These are phyloP conservation scores for Pueraria montana DNA, from an alignment of 306 rosid genomes.

Conservation along the genomic window DNA sequence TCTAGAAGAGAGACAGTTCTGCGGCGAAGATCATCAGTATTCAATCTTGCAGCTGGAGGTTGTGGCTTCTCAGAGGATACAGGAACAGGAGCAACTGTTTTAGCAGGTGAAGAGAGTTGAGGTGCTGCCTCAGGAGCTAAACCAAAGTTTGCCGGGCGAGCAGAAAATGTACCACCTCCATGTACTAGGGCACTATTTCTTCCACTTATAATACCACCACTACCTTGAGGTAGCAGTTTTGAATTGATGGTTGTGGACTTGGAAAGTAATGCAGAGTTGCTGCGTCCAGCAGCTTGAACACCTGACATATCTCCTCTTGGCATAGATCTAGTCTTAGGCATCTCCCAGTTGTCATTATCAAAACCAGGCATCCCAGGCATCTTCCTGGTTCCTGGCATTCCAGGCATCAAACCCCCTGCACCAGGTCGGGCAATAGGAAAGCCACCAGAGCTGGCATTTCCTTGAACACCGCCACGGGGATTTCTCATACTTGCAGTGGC, in stretches of 20 bases:
- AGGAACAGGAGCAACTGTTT: conserved; percentile 44
- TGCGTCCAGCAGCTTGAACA: conserved; percentile 61
- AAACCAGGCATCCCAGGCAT: conserved; percentile 85
- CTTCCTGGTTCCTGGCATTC: conserved; percentile 87
- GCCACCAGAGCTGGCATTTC: conserved; percentile 67
- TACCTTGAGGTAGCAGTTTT: conserved; percentile 81
- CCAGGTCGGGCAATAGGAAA: conserved; percentile 73
- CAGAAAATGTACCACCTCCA: conserved; percentile 61
- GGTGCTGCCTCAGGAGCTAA: conserved; percentile 54
- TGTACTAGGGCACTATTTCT: conserved; percentile 78
- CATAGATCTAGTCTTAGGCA: conserved; percentile 61
- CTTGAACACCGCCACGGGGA: conserved; percentile 68
- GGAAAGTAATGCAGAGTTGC: conserved; percentile 58
- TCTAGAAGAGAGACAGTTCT: conserved; percentile 74
- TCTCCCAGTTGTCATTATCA: conserved; percentile 85
- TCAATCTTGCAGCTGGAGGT: conserved; percentile 59
- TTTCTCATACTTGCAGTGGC: conserved; percentile 79
- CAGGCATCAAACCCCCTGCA: conserved; percentile 91
- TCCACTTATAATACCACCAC: conserved; percentile 66
- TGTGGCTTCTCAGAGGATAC: conserved; percentile 58
- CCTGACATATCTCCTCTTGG: conserved; percentile 68
- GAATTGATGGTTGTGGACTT: conserved; percentile 62
- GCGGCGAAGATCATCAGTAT: conserved; percentile 54
- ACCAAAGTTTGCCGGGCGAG: conserved; percentile 56
- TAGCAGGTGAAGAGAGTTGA: conserved; percentile 57